A percentile compares a stretch with the other conserved stretches of the same genome.
Evolutionary conservation across 225 moss, liverwort and hornwort species (phyloP).

Genomic region (Marchantia paleacea): DNA sequence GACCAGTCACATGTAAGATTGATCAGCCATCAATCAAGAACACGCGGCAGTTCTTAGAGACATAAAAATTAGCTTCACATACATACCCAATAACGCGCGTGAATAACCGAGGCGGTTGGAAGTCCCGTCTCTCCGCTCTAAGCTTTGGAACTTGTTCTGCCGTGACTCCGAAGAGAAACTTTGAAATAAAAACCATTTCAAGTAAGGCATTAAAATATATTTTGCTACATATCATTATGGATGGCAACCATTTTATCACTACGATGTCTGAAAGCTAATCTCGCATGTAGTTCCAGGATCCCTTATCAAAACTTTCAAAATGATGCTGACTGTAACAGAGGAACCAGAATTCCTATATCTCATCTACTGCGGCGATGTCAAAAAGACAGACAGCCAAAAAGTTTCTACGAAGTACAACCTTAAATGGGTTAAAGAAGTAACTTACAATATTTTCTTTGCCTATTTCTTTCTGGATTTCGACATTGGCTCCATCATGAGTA

Average conservation of each 20-base stretch:
- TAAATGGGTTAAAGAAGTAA: constrained; percentile 1
- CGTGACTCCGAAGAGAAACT: constrained; percentile 78
- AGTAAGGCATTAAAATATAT: not conserved
- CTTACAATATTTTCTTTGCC: constrained; percentile 78
- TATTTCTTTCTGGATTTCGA: constrained; percentile 73
- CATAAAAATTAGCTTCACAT: not conserved
- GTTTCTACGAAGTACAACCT: not conserved
- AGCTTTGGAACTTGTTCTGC: constrained; percentile 60
- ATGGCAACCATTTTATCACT: not conserved
- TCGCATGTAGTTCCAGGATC: not conserved
- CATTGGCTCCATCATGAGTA: constrained; percentile 75
- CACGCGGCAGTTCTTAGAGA: not conserved
- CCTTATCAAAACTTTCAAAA: no score
- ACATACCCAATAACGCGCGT: constrained; percentile 68
- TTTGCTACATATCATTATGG: not conserved
- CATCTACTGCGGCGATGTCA: not conserved
- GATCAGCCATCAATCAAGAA: constrained; percentile 9
- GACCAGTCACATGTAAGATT: constrained; percentile 8
- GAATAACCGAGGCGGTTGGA: constrained; percentile 62
- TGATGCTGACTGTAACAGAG: no score
- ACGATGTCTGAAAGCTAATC: not conserved
- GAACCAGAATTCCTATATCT: not conserved
- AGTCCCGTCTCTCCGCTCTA: constrained; percentile 65
- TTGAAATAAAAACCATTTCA: constrained; percentile 8
- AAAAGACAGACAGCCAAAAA: not conserved